Base-by-base conservation (phyloP, 2,329 filamentous ascomycete genomes). In the Xylaria sp. region DNA sequence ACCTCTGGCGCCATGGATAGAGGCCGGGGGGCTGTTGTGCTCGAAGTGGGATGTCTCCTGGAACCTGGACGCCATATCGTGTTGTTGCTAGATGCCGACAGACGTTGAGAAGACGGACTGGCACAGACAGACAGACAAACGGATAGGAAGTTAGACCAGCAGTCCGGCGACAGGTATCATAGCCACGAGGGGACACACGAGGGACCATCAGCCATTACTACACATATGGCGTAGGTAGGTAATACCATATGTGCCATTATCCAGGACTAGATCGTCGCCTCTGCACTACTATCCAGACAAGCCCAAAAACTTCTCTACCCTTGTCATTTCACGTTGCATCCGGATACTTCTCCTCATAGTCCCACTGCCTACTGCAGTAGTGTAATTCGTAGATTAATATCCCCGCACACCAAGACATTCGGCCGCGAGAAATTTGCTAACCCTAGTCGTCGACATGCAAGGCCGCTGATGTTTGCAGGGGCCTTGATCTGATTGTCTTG, bases 41-140 rank as follows among this genome's bases (percentile, higher is more conserved):
- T 78, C 75, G 65, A 66, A 76, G 31, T 77, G 74, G n/a, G 76
- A 76, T 25, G 62, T 69, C 67, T 77, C 76, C 64, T 73, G 72
- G 65, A 77, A 78, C 46, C 70, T 75, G 50, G 76, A 77, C 44
- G 70, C 66, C 76, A 78, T 78, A 67, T 58, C 39, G 67, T 66
- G 60, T 28, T 67, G 67, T 69, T 70, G 63, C 63, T 69, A 61
- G 68, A 67, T 65, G 61, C 67, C 66, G 68, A 73, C 56, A 72
- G 67, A 55, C 41, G 50, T 46, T 56, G 41, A 31, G 46, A 61
- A 31, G 23, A 61, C 52, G 66, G 54, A 52, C 60, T 31, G 46
- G 55, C 60, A 68, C 51, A 66, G 50, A 59, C 63, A 60, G 41
- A 66, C 34, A 44, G 57, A 52, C 28, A 28, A 3, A 28, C 28